Evolutionary conservation across 305 asterid genomes (phyloP).

Genomic region (Fraxinus xanthoxyloides): DNA sequence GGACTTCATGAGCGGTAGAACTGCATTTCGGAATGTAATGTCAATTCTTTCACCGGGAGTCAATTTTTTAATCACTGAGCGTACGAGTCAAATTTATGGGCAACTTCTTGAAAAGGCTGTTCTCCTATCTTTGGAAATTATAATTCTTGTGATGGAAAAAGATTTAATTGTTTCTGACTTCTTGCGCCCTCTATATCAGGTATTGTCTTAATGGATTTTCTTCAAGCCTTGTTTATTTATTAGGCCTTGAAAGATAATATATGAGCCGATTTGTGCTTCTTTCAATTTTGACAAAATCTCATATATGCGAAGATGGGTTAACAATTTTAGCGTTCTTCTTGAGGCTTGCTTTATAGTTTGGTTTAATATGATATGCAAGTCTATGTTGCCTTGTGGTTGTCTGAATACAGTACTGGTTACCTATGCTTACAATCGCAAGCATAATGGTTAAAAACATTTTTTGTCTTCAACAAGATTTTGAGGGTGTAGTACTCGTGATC

Average conservation of each 20-base stretch:
- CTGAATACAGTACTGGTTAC: background rate
- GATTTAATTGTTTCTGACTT: slow-evolving; percentile 68
- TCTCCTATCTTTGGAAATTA: slow-evolving; percentile 76
- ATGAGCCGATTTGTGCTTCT: background rate
- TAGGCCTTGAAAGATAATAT: slow-evolving; percentile 11
- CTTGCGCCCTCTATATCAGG: slow-evolving; percentile 98
- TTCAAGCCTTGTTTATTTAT: slow-evolving; percentile 3
- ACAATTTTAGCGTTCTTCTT: background rate
- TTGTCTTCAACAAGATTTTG: background rate
- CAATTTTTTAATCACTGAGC: slow-evolving; percentile 58
- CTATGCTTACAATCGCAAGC: background rate
- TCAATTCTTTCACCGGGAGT: slow-evolving; percentile 81
- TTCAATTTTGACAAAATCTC: slow-evolving; percentile 13
- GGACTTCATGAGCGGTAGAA: slow-evolving; percentile 98
- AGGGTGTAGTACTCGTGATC: background rate
- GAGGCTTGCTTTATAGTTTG: background rate
- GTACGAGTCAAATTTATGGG: slow-evolving; percentile 77
- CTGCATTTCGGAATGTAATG: slow-evolving; percentile 78
- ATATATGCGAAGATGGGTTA: background rate
- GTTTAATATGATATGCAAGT: background rate
- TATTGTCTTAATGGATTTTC: slow-evolving; percentile 23
- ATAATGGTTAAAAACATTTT: background rate
- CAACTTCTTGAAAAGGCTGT: slow-evolving; percentile 76
- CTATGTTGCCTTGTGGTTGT: background rate
- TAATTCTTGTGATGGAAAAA: slow-evolving; percentile 79